Conservation (phyloP, 176 grass and related monocot genomes). For the Juncus inflexus region DNA sequence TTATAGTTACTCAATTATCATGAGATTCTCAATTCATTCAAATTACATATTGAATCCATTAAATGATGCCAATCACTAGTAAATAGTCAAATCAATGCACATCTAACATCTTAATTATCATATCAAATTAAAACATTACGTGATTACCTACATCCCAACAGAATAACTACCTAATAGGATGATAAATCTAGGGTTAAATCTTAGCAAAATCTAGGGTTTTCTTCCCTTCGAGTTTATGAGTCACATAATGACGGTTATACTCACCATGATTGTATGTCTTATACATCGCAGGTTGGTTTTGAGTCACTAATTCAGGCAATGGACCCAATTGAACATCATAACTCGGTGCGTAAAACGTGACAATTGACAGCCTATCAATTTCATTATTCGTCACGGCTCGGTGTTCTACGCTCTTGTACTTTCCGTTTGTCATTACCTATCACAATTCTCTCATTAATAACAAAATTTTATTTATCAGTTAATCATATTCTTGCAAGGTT, state of each 20-base stretch:
- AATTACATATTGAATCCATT: too few species aligned
- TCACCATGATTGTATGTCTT: conserved; percentile 79
- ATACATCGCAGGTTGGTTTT: conserved; percentile 44
- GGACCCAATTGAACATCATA: conserved; percentile 80
- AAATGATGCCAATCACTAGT: too few species aligned
- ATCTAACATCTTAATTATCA: too few species aligned
- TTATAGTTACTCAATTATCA: too few species aligned
- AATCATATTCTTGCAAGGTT: background rate
- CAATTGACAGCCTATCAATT: conserved; percentile 47
- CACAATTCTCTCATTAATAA: too few species aligned
- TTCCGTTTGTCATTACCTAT: conserved; percentile 73
- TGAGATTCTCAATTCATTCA: too few species aligned
- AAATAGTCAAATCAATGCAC: too few species aligned
- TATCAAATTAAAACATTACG: too few species aligned
- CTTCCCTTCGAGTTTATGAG: conserved; percentile 80
- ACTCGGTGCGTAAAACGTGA: conserved; percentile 84
- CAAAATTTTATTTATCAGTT: background rate
- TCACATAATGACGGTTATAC: conserved; percentile 82
- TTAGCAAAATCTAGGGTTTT: conserved; percentile 85
- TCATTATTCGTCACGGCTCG: conserved; percentile 48
- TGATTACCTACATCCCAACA: too few species aligned
- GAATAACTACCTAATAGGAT: too few species aligned
- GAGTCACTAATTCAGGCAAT: conserved; percentile 51
- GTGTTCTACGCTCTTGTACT: conserved; percentile 94
- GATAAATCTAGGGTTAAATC: conserved; percentile 17